These are phyloP conservation scores for Candida smagusa DNA, from an alignment of 1,139 yeast species.

Conservation along the genomic window DNA sequence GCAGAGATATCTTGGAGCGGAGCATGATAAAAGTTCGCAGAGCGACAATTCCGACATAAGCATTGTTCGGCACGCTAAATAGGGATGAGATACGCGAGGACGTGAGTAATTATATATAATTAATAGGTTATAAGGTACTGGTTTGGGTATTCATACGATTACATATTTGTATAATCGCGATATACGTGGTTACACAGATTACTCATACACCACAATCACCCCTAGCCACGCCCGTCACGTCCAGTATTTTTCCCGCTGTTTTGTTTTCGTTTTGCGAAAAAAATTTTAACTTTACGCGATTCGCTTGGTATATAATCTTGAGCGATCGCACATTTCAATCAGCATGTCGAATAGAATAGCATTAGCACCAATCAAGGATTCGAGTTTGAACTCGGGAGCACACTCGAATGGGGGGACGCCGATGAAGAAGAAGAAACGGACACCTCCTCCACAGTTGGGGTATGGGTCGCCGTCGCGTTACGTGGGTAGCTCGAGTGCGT, in stretches of 20 bases:
- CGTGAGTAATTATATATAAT: not conserved
- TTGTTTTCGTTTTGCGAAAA: slow-evolving; percentile 4
- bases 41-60: no score
- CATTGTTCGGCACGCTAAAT: no score
- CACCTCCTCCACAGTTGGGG: slow-evolving; percentile 6
- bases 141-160: no score
- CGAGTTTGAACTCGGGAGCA: slow-evolving; percentile 26
- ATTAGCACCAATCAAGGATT: slow-evolving; percentile 35
- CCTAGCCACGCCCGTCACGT: slow-evolving; percentile 1
- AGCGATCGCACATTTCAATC: not conserved
- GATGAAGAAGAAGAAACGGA: slow-evolving; percentile 9
- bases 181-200: not conserved
- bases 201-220: not conserved
- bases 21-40: slow-evolving; percentile 21
- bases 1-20: slow-evolving; percentile 77
- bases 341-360: slow-evolving; percentile 23
- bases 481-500: slow-evolving; percentile 4
- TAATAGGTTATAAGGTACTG: no score
- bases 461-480: slow-evolving; percentile 2
- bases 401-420: slow-evolving; percentile 12
- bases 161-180: no score
- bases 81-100: not conserved
- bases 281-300: slow-evolving; percentile 6
- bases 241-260: slow-evolving; percentile 2
- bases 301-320: not conserved